phyloP scores from a whole-genome alignment of 106 monocot genomes.

The Posidonia australis region DNA sequence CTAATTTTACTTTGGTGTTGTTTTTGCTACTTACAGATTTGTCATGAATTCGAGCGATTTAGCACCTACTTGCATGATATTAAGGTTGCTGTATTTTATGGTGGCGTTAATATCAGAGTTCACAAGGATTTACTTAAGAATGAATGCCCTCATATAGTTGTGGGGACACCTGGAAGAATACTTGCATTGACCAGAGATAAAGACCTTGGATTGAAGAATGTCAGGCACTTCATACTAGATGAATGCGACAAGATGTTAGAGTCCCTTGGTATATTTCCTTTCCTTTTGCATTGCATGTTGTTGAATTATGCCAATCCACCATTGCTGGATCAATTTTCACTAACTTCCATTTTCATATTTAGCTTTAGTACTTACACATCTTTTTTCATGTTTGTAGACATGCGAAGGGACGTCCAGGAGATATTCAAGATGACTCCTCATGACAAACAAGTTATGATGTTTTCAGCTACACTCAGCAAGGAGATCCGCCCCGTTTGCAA shows the following conservation, averaged over 20 bases:
- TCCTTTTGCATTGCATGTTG: slow-evolving; percentile 8
- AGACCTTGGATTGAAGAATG: slow-evolving; percentile 88
- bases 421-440: slow-evolving; percentile 99
- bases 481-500: slow-evolving; percentile 99
- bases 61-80: slow-evolving; percentile 79
- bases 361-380: background rate
- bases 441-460: slow-evolving; percentile 99
- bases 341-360: background rate
- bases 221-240: slow-evolving; percentile 98
- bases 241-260: slow-evolving; percentile 99
- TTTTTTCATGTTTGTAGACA: slow-evolving; percentile 51
- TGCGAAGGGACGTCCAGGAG: slow-evolving; percentile 99
- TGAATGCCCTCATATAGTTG: slow-evolving; percentile 97
- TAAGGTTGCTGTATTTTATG: slow-evolving; percentile 96
- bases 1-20: too few relatives aligned
- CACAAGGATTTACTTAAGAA: slow-evolving; percentile 95
- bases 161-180: slow-evolving; percentile 97
- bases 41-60: slow-evolving; percentile 97
- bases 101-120: slow-evolving; percentile 75
- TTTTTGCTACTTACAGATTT: slow-evolving; percentile 46
- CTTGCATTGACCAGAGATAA: slow-evolving; percentile 88
- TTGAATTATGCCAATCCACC: background rate
- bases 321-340: background rate
- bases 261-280: slow-evolving; percentile 48
- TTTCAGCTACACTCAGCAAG: slow-evolving; percentile 99